Evolutionary conservation across 2,329 filamentous ascomycete genomes (phyloP).

Genomic region (Penicillium sp.): DNA sequence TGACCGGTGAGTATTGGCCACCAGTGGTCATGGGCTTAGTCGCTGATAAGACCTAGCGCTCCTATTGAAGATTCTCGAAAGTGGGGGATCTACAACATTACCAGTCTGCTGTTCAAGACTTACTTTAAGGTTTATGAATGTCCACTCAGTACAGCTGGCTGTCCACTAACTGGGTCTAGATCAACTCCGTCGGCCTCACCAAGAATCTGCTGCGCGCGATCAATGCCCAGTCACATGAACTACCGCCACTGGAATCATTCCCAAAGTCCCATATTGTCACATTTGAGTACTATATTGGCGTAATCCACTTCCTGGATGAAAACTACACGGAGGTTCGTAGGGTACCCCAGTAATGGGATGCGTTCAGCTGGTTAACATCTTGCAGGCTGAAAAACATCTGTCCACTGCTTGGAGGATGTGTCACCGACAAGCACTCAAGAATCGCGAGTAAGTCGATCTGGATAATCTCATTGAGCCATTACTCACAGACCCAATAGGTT

Average conservation of each 20-base stretch:
- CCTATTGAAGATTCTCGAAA: slow-evolving; percentile 87
- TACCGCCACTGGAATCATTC: slow-evolving; percentile 76
- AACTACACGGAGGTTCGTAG: slow-evolving; percentile 72
- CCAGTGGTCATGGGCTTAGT: neutral
- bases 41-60: slow-evolving; percentile 54
- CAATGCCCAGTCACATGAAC: slow-evolving; percentile 72
- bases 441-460: slow-evolving; percentile 68
- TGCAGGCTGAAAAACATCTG: slow-evolving; percentile 74
- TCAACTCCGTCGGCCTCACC: slow-evolving; percentile 85
- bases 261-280: slow-evolving; percentile 90
- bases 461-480: neutral
- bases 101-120: slow-evolving; percentile 95
- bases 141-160: neutral
- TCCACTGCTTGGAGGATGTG: slow-evolving; percentile 81
- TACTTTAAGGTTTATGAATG: slow-evolving; percentile 71
- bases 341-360: neutral
- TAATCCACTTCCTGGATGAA: slow-evolving; percentile 91
- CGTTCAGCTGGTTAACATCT: neutral
- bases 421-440: slow-evolving; percentile 68
- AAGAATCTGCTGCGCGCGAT: slow-evolving; percentile 87
- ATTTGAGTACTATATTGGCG: slow-evolving; percentile 93
- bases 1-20: slow-evolving; percentile 66
- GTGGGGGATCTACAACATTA: slow-evolving; percentile 95
- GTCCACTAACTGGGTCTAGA: slow-evolving; percentile 36
- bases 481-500: slow-evolving; percentile 53